These are phyloP conservation scores for Zelonia costaricensis DNA, from an alignment of 208 protist species.

Conservation along the genomic window DNA sequence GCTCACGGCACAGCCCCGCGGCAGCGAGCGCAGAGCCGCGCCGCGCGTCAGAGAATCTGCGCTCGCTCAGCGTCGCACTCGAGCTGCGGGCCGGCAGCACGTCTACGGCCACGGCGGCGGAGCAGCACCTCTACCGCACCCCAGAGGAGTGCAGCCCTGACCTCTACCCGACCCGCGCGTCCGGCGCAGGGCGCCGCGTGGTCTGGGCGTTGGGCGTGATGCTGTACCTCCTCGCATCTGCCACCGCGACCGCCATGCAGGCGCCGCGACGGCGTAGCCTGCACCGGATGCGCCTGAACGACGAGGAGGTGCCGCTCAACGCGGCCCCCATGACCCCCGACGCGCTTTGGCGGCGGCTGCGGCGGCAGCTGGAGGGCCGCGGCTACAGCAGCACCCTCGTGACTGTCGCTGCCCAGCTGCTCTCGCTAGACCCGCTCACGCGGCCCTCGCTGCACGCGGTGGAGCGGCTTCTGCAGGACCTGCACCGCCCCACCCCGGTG, in stretches of 20 bases:
- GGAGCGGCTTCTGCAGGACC: conserved; percentile 51
- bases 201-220: conserved; percentile 67
- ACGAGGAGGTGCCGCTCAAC: conserved; percentile 51
- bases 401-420: conserved; percentile 51
- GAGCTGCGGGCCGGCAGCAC: too few relatives aligned
- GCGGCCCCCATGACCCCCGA: conserved; percentile 49
- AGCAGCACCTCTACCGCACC: conserved; percentile 4
- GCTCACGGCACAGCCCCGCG: too few relatives aligned
- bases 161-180: conserved; percentile 2
- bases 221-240: conserved; percentile 47
- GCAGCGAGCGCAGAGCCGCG: too few relatives aligned
- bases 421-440: conserved; percentile 64
- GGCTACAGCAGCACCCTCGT: conserved; percentile 53
- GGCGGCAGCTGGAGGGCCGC: conserved; percentile 40
- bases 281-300: background rate
- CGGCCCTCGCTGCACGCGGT: conserved; percentile 49
- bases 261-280: conserved; percentile 1
- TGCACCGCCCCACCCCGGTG: conserved; percentile 59
- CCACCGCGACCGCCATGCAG: conserved; percentile 14
- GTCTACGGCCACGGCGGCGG: background rate
- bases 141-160: conserved; percentile 19
- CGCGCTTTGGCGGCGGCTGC: conserved; percentile 39
- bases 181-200: conserved; percentile 26
- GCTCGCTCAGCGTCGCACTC: too few relatives aligned
- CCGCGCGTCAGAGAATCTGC: too few relatives aligned